phyloP scores from a whole-genome alignment of 1,284 basidiomycete genomes.

The Termitomyces sp. region DNA sequence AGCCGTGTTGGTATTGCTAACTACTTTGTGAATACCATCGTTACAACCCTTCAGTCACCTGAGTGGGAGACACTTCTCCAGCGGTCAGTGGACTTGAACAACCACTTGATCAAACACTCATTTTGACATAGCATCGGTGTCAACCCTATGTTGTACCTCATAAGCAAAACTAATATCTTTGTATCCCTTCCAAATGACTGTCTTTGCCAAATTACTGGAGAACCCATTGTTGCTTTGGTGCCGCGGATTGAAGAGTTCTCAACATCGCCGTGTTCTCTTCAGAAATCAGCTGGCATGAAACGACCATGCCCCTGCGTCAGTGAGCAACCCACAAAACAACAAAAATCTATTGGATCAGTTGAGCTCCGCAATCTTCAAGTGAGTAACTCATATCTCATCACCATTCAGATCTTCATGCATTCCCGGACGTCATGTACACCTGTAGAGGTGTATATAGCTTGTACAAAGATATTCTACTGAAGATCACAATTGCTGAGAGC shows the following conservation, averaged over 20 bases:
- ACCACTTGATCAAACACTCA: not conserved
- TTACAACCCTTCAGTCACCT: constrained; percentile 57
- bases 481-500: constrained; percentile 36
- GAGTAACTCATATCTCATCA: not conserved
- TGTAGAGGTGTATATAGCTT: constrained; percentile 51
- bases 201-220: constrained; percentile 74
- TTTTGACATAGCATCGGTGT: constrained; percentile 55
- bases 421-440: constrained; percentile 37
- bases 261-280: not conserved
- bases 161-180: constrained; percentile 71
- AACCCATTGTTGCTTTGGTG: constrained; percentile 50
- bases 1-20: constrained; percentile 42
- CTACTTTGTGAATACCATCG: constrained; percentile 68
- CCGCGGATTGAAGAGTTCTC: constrained; percentile 22
- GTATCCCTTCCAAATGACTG: constrained; percentile 73
- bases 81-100: constrained; percentile 37
- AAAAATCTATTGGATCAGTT: constrained; percentile 21
- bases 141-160: constrained; percentile 67
- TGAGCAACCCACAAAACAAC: constrained; percentile 30
- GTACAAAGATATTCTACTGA: constrained; percentile 65
- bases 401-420: not conserved
- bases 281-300: constrained; percentile 5
- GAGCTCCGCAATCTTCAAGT: not conserved
- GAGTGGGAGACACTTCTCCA: constrained; percentile 67
- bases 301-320: constrained; percentile 18